Conservation (phyloP, 2,329 filamentous ascomycete genomes). For the Juglanconis sp. region DNA sequence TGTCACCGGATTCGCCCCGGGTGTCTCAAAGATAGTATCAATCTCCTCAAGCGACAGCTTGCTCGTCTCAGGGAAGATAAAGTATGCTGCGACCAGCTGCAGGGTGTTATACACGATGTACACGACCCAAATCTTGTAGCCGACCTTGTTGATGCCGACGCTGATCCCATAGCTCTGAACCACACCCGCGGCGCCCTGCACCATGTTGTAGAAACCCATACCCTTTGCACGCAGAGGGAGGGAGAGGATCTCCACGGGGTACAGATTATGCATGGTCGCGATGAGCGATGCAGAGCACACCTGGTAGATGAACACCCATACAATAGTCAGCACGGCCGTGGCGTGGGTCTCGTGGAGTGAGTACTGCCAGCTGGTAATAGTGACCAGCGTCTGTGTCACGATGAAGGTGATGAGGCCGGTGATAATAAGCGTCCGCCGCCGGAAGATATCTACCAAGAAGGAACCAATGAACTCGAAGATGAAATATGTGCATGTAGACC, state of each 20-base stretch:
- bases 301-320: slow-evolving; percentile 48
- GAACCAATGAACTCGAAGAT: slow-evolving; percentile 42
- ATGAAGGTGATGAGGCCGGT: slow-evolving; percentile 40
- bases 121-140: slow-evolving; percentile 49
- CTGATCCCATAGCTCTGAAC: slow-evolving; percentile 45
- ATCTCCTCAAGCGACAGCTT: slow-evolving; percentile 53
- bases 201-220: slow-evolving; percentile 42
- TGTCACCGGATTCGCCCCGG: slow-evolving; percentile 19
- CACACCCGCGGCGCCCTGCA: slow-evolving; percentile 41
- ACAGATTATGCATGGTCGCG: slow-evolving; percentile 47
- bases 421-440: slow-evolving; percentile 43
- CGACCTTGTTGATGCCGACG: slow-evolving; percentile 42
- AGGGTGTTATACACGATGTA: slow-evolving; percentile 47
- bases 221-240: slow-evolving; percentile 41
- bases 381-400: slow-evolving; percentile 40
- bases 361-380: slow-evolving; percentile 47
- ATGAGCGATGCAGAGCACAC: slow-evolving; percentile 42
- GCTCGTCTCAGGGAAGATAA: slow-evolving; percentile 51
- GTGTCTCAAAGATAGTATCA: slow-evolving; percentile 50
- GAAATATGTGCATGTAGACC: slow-evolving; percentile 41
- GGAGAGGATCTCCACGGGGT: slow-evolving; percentile 42
- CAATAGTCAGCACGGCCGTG: slow-evolving; percentile 38
- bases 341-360: slow-evolving; percentile 27
- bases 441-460: slow-evolving; percentile 39
- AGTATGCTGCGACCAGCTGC: slow-evolving; percentile 45